These are phyloP conservation scores for Peronospora tabacina DNA, from an alignment of 352 stramenopile species.

Conservation along the genomic window DNA sequence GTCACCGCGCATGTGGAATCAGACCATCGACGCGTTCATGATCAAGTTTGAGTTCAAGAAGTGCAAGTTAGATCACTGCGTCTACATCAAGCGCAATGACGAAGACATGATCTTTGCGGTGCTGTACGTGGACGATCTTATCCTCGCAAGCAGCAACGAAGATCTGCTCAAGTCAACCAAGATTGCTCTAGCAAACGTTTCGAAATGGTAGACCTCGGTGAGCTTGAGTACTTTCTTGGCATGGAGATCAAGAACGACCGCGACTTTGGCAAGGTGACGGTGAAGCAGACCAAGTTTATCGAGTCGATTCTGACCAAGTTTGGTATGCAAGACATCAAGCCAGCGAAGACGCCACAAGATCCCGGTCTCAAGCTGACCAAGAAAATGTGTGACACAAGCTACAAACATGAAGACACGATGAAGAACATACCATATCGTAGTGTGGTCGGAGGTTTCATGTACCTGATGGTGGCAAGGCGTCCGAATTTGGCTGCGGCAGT, in stretches of 20 bases:
- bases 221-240: background rate
- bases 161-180: too few relatives aligned
- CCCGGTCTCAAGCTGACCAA: background rate
- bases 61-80: too few relatives aligned
- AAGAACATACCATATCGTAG: background rate
- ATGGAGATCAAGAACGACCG: background rate
- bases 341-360: background rate
- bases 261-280: background rate
- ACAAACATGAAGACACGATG: too few relatives aligned
- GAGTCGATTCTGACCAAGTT: background rate
- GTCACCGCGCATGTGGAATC: slow-evolving; percentile 3
- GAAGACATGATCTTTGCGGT: too few relatives aligned
- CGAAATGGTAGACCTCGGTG: too few relatives aligned
- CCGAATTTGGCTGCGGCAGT: too few relatives aligned
- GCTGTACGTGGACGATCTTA: slow-evolving; percentile 9
- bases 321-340: background rate
- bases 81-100: too few relatives aligned
- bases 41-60: slow-evolving; percentile 7
- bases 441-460: background rate
- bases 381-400: too few relatives aligned
- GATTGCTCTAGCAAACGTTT: too few relatives aligned
- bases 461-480: too few relatives aligned
- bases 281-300: too few relatives aligned
- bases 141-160: slow-evolving; percentile 9
- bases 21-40: background rate